These are phyloP conservation scores for Colletotrichum sp. DNA, from an alignment of 2,329 filamentous ascomycete genomes.

Conservation along the genomic window DNA sequence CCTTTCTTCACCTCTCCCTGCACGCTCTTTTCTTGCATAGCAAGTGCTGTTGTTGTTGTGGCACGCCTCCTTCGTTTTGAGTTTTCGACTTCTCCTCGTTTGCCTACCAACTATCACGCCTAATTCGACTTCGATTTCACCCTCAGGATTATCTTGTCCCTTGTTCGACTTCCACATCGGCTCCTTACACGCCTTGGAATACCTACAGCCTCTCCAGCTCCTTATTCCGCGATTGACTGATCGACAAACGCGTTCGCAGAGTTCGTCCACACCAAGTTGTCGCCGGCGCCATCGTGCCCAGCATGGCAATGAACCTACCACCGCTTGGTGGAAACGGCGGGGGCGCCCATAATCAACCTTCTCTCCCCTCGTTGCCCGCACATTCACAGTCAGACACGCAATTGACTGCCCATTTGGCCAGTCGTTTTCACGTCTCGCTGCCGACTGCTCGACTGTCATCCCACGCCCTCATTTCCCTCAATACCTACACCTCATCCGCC, in stretches of 20 bases:
- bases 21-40: slow-evolving; percentile 15
- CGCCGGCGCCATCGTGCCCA: slow-evolving; percentile 34
- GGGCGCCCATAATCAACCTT: slow-evolving; percentile 80
- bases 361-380: slow-evolving; percentile 84
- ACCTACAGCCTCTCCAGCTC: background rate
- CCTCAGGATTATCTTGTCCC: background rate
- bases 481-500: slow-evolving; percentile 90
- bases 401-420: slow-evolving; percentile 82
- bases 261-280: background rate
- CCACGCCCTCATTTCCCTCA: slow-evolving; percentile 88
- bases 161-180: background rate
- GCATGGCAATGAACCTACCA: slow-evolving; percentile 67
- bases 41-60: background rate
- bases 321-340: slow-evolving; percentile 52
- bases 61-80: slow-evolving; percentile 10
- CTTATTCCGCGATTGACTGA: background rate
- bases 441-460: slow-evolving; percentile 90
- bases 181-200: background rate
- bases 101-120: background rate
- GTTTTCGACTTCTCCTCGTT: background rate
- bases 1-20: slow-evolving; percentile 1
- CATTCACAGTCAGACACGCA: slow-evolving; percentile 82
- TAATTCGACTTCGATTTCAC: background rate
- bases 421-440: slow-evolving; percentile 88
- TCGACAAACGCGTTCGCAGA: background rate